Conservation (phyloP, 306 rosid genomes). For the Sindora glabra region DNA sequence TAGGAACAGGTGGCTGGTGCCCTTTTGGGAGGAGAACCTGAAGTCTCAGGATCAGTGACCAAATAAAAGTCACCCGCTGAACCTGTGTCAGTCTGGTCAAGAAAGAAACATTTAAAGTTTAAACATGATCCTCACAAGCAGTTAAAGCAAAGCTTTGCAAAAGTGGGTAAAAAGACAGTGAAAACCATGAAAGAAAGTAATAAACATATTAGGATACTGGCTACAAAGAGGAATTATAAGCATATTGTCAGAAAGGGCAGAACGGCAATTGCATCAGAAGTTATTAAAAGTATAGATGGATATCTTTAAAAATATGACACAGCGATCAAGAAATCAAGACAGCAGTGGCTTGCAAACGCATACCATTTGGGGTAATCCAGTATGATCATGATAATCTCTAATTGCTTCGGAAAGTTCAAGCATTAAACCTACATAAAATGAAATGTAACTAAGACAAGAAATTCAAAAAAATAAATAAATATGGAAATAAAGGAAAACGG, state of each 20-base stretch:
- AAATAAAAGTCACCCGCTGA: constrained; percentile 80
- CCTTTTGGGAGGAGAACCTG: constrained; percentile 92
- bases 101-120: constrained; percentile 27
- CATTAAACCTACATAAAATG: constrained; percentile 53
- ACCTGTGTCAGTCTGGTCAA: constrained; percentile 73
- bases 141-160: constrained; percentile 8
- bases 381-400: constrained; percentile 90
- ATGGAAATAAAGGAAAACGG: background rate
- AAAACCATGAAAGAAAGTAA: constrained; percentile 10
- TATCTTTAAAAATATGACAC: background rate
- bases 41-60: constrained; percentile 65
- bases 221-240: constrained; percentile 5
- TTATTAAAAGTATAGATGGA: constrained; percentile 1
- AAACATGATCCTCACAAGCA: constrained; percentile 17
- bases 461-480: background rate
- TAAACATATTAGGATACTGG: constrained; percentile 17
- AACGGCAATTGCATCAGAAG: background rate
- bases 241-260: background rate
- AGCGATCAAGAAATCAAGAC: background rate
- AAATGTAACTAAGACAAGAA: background rate
- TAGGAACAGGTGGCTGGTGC: constrained; percentile 74
- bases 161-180: background rate
- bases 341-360: constrained; percentile 7
- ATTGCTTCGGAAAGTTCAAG: constrained; percentile 97
- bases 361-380: constrained; percentile 87